These are phyloP conservation scores for Oidium heveae DNA, from an alignment of 2,329 filamentous ascomycete genomes.

Conservation along the genomic window DNA sequence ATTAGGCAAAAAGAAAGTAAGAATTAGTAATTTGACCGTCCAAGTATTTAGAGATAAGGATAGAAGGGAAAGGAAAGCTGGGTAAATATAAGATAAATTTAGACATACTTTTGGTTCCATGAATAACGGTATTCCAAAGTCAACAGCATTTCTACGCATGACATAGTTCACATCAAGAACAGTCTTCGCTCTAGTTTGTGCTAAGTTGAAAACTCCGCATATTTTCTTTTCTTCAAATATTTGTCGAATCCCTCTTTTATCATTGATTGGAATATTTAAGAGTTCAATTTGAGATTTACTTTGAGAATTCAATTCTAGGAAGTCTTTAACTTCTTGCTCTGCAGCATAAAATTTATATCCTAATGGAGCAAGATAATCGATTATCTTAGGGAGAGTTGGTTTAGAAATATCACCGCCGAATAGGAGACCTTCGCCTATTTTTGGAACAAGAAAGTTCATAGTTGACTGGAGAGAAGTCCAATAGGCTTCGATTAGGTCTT, in stretches of 20 bases:
- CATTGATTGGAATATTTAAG: conserved; percentile 88
- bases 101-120: conserved; percentile 81
- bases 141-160: conserved; percentile 92
- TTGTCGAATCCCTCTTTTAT: conserved; percentile 83
- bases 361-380: conserved; percentile 67
- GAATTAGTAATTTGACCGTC: too few species aligned
- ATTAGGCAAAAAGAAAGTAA: conserved; percentile 8
- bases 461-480: conserved; percentile 89
- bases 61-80: too few species aligned
- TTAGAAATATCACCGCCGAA: conserved; percentile 94
- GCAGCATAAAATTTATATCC: conserved; percentile 94
- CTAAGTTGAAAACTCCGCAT: conserved; percentile 84
- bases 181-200: conserved; percentile 58
- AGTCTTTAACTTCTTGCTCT: conserved; percentile 53
- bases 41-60: too few species aligned
- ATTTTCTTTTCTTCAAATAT: conserved; percentile 97
- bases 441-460: conserved; percentile 91
- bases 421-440: conserved; percentile 90
- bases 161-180: conserved; percentile 87
- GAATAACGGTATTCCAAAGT: conserved; percentile 92
- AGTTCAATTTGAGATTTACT: conserved; percentile 51
- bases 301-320: conserved; percentile 50
- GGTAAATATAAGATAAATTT: neutral
- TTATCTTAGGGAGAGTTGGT: conserved; percentile 82
- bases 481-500: conserved; percentile 92